phyloP scores from a whole-genome alignment of 768 basidiomycete genomes.

The Hygrophorus pudorinus region DNA sequence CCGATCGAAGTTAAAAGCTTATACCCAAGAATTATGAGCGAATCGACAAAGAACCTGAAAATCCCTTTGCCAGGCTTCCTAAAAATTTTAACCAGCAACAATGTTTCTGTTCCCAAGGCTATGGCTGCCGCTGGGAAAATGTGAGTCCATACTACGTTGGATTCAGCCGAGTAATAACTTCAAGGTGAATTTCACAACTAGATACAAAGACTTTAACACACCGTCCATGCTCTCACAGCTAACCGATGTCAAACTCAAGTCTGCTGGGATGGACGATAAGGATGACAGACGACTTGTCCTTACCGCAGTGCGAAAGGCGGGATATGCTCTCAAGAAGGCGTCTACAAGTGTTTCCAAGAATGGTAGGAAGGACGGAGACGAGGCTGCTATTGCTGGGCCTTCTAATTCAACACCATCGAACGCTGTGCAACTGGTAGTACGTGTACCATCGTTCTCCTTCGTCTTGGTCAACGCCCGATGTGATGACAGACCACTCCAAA shows the following conservation, averaged over 20 bases:
- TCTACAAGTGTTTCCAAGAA: conserved; percentile 15
- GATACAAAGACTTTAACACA: conserved; percentile 66
- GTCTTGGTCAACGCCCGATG: conserved; percentile 1
- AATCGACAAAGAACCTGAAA: background rate
- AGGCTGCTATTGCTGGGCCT: conserved; percentile 10
- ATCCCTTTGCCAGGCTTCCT: conserved; percentile 58
- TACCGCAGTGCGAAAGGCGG: conserved; percentile 51
- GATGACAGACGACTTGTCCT: conserved; percentile 54
- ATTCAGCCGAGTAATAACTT: background rate
- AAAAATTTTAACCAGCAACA: conserved; percentile 49
- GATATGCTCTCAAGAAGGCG: conserved; percentile 32
- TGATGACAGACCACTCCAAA: conserved; percentile 29
- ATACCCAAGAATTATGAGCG: too few relatives aligned
- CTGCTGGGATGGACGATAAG: conserved; percentile 51
- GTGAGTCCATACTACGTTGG: conserved; percentile 25
- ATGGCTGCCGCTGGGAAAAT: conserved; percentile 65
- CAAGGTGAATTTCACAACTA: conserved; percentile 18
- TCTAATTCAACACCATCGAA: conserved; percentile 10
- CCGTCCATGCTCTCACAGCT: conserved; percentile 45
- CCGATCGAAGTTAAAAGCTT: too few relatives aligned
- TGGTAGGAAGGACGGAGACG: background rate
- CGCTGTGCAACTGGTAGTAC: conserved; percentile 23
- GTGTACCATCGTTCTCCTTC: conserved; percentile 1
- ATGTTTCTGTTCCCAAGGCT: conserved; percentile 51
- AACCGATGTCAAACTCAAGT: conserved; percentile 47